Conservation (phyloP, 2,329 filamentous ascomycete genomes). For the Tolypocladium sp. region DNA sequence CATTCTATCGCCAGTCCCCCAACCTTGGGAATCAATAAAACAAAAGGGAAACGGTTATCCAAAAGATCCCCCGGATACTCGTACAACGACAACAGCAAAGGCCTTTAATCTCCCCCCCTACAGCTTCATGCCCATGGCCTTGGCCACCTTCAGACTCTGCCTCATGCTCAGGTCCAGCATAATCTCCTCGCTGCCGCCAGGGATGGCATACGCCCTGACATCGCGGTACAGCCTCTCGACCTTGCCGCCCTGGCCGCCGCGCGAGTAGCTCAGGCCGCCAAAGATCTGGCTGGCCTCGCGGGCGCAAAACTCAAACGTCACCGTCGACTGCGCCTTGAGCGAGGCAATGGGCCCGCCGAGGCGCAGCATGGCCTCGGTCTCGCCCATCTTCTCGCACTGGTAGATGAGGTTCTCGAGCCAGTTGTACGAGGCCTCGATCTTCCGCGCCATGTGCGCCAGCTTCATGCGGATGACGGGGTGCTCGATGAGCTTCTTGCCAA, state of each 20-base stretch:
- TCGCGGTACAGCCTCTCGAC: slow-evolving; percentile 91
- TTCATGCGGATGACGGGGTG: slow-evolving; percentile 97
- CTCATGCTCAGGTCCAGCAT: slow-evolving; percentile 96
- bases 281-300: slow-evolving; percentile 97
- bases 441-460: slow-evolving; percentile 94
- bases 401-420: slow-evolving; percentile 95
- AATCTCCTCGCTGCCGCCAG: slow-evolving; percentile 93
- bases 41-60: background rate
- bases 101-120: slow-evolving; percentile 30
- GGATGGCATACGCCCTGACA: slow-evolving; percentile 91
- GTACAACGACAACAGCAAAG: background rate
- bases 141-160: slow-evolving; percentile 79
- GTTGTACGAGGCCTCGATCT: slow-evolving; percentile 93
- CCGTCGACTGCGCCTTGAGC: slow-evolving; percentile 87
- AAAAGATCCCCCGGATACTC: background rate
- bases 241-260: slow-evolving; percentile 91
- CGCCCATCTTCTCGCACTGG: slow-evolving; percentile 87
- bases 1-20: background rate
- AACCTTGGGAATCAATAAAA: background rate
- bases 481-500: slow-evolving; percentile 92
- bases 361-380: slow-evolving; percentile 91
- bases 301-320: slow-evolving; percentile 96
- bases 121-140: slow-evolving; percentile 93
- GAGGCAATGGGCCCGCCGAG: slow-evolving; percentile 90
- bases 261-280: slow-evolving; percentile 82